Conservation (phyloP, 108 stramenopile species). For the Epithemia pelagica region DNA sequence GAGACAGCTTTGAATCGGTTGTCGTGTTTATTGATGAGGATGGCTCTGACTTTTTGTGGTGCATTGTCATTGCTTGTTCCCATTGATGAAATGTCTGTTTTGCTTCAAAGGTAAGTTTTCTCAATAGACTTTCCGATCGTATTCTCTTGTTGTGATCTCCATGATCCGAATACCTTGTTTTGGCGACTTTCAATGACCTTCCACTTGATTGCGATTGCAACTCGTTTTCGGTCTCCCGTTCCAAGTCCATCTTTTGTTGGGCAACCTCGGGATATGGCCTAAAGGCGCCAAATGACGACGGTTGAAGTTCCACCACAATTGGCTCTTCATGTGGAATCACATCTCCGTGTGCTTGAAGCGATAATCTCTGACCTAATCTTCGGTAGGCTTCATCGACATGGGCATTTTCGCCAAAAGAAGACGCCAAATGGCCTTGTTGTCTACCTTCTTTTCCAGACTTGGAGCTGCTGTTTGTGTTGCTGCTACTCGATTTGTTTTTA, state of each 20-base stretch:
- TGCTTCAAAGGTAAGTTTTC: conserved; percentile 7
- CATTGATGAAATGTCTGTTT: conserved; percentile 3
- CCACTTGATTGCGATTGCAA: neutral
- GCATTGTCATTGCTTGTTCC: neutral
- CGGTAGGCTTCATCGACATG: conserved; percentile 27
- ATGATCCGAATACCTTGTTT: conserved; percentile 41
- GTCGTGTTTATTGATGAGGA: neutral
- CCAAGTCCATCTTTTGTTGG: neutral
- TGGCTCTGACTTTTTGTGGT: neutral
- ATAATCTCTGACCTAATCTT: conserved; percentile 29
- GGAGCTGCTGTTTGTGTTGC: conserved; percentile 1
- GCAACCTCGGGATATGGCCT: neutral
- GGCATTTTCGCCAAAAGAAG: neutral
- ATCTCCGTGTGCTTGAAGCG: conserved; percentile 26
- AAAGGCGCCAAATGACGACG: neutral
- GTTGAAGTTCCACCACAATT: neutral
- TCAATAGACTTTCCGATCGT: conserved; percentile 6
- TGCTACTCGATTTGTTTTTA: neutral
- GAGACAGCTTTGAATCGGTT: neutral
- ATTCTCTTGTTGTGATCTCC: conserved; percentile 30
- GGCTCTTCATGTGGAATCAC: neutral
- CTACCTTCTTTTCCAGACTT: neutral
- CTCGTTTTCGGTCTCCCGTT: neutral
- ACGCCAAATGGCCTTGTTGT: neutral
- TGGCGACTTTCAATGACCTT: conserved; percentile 42